These are phyloP conservation scores for Alternaria alternata DNA, from an alignment of 2,329 filamentous ascomycete species.

Conservation along the genomic window DNA sequence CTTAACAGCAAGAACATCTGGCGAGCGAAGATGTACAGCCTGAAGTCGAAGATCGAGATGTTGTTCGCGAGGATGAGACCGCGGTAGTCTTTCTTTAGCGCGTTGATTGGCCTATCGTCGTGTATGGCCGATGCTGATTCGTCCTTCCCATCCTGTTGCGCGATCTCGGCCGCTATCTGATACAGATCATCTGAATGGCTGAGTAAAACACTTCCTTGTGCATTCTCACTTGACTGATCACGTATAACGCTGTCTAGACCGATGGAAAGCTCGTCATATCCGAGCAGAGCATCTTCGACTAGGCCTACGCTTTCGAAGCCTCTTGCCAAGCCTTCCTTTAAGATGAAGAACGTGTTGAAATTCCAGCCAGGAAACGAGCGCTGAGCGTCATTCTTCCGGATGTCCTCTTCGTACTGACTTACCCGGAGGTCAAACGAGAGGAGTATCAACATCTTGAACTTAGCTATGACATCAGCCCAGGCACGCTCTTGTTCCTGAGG, in stretches of 20 bases:
- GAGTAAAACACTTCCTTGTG: conserved; percentile 76
- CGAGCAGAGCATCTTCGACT: conserved; percentile 91
- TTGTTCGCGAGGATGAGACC: conserved; percentile 93
- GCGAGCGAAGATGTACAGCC: conserved; percentile 90
- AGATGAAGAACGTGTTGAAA: conserved; percentile 98
- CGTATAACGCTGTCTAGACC: conserved; percentile 84
- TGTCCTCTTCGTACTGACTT: conserved; percentile 94
- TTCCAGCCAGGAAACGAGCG: conserved; percentile 93
- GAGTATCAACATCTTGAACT: conserved; percentile 86
- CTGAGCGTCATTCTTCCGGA: conserved; percentile 91
- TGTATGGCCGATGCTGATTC: conserved; percentile 30
- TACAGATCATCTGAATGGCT: conserved; percentile 77
- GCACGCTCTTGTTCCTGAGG: conserved; percentile 81
- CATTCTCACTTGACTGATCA: conserved; percentile 71
- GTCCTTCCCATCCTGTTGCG: conserved; percentile 27
- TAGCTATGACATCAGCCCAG: conserved; percentile 83
- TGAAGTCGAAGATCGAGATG: conserved; percentile 95
- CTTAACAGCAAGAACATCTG: conserved; percentile 84
- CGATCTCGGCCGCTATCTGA: conserved; percentile 49
- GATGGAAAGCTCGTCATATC: conserved; percentile 91
- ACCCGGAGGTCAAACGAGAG: conserved; percentile 90
- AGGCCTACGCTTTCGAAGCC: conserved; percentile 96
- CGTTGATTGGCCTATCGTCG: conserved; percentile 49
- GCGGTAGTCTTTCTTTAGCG: conserved; percentile 76
- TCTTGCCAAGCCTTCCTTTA: conserved; percentile 92